Base-by-base conservation (phyloP, 2,329 filamentous ascomycete species). In the Cladobotryum protrusum region DNA sequence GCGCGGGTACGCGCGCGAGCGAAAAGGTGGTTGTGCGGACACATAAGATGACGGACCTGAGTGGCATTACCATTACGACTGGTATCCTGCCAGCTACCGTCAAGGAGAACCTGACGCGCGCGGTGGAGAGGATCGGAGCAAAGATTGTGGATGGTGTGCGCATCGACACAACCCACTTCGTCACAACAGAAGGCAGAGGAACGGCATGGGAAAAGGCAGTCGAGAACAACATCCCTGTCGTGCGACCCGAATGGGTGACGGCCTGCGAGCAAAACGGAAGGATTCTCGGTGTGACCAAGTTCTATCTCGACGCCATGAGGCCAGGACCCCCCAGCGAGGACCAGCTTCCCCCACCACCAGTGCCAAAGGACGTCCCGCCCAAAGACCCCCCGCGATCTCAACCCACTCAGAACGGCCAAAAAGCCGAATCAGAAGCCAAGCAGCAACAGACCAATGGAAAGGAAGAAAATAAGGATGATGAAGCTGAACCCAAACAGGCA, bases 111-210 rank as follows among this genome's bases (percentile, higher is more conserved):
- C 78, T 99, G 17, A 76, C 79, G 43, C 77, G 77, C 42, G 89
- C 91, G 1, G 81, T 96, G 34, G 85, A 93, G 62, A 80, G 89
- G 58, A 95, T 99, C 59, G 93, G 93, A 44, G 93, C 89, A 54
- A 96, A 93, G 75, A 76, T 97, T 56, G 87, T 89, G 50, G 92
- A 96, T 59, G 81, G 81, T 12, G 90, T 97, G 46, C 82, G 92
- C 61, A 97, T 99, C 63, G 93, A 99, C 67, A 99, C 93, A 1
- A 99, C 93, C 14, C 93, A 99, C 70, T 99, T 99, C 66, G 89
- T 99, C 52, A 97, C 92, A 56, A 95, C 89, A 9, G 93, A 99
- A 67, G 91, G 91, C 29, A 77, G 91, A 49, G 93, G 93, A 32
- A 78, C 87, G 45, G 79, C 86, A 12, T 99, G 93, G 93, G 93